A percentile compares a stretch with the other conserved stretches of the same genome.
Evolutionary conservation across 2,329 filamentous ascomycete genomes (phyloP).

Genomic region (Botrytis fragariae): DNA sequence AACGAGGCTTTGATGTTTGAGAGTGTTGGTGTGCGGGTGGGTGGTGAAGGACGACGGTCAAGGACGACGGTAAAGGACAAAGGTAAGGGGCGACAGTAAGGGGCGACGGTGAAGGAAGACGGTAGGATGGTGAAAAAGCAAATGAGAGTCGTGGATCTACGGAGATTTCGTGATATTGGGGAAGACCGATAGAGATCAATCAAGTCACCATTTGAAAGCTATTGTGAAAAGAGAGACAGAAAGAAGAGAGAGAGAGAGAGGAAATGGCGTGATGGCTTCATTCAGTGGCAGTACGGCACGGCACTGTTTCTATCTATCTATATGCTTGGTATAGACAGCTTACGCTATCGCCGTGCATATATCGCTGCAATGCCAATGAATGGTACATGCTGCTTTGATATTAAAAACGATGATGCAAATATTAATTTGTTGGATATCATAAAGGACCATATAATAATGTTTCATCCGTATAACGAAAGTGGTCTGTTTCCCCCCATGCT

Average conservation of each 20-base stretch:
- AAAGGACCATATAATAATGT: background rate
- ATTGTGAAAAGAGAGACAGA: background rate
- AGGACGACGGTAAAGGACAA: background rate
- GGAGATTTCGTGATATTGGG: slow-evolving; percentile 3
- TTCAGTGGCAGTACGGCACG: background rate
- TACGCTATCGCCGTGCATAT: background rate
- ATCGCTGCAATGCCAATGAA: background rate
- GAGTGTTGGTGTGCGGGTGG: background rate
- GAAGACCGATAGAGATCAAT: background rate
- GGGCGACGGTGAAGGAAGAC: background rate
- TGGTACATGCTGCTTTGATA: background rate
- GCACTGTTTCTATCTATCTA: background rate
- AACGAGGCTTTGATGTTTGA: background rate
- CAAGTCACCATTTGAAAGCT: background rate
- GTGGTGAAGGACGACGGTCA: background rate
- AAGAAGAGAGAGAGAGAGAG: background rate
- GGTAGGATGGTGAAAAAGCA: background rate
- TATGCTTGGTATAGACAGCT: background rate
- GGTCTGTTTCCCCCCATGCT: background rate
- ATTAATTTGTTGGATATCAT: background rate
- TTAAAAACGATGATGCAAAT: slow-evolving; percentile 3
- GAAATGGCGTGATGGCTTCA: background rate
- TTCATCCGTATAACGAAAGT: background rate
- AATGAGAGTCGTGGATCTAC: background rate
- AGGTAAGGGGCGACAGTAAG: background rate